phyloP scores from a whole-genome alignment of 352 stramenopile species.

The Globisporangium megalacanthum region DNA sequence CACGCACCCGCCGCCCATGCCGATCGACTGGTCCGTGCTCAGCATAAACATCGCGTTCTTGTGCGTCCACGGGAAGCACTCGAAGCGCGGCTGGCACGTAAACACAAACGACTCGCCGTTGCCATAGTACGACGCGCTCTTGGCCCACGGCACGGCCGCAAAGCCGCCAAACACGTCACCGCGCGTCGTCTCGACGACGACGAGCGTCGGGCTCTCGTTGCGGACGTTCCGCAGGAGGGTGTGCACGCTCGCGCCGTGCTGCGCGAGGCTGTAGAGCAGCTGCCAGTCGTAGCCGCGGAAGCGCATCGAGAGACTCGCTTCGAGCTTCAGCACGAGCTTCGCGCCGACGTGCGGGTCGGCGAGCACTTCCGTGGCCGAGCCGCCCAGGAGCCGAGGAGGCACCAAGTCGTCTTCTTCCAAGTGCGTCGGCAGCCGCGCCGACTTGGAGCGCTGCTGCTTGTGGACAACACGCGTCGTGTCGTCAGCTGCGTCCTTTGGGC shows the following conservation, averaged over 20 bases:
- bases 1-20: constrained; percentile 69
- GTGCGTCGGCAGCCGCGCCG: constrained; percentile 20
- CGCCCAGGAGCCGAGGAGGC: constrained; percentile 45
- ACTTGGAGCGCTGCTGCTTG: constrained; percentile 24
- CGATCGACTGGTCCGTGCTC: constrained; percentile 60
- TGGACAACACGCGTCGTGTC: no score
- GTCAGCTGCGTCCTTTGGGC: constrained; percentile 8
- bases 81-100: constrained; percentile 48
- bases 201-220: constrained; percentile 33
- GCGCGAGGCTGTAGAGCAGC: constrained; percentile 48
- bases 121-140: constrained; percentile 59
- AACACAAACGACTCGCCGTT: constrained; percentile 73
- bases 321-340: constrained; percentile 55
- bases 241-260: constrained; percentile 66
- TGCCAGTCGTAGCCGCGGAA: constrained; percentile 64
- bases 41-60: constrained; percentile 69
- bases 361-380: constrained; percentile 36
- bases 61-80: constrained; percentile 56
- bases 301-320: constrained; percentile 41
- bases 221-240: constrained; percentile 42
- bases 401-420: constrained; percentile 30
- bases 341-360: constrained; percentile 27
- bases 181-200: constrained; percentile 58
- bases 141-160: constrained; percentile 34
- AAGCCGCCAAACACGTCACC: constrained; percentile 71